phyloP scores from a whole-genome alignment of 768 basidiomycete species.

The Auriscalpium vulgare region DNA sequence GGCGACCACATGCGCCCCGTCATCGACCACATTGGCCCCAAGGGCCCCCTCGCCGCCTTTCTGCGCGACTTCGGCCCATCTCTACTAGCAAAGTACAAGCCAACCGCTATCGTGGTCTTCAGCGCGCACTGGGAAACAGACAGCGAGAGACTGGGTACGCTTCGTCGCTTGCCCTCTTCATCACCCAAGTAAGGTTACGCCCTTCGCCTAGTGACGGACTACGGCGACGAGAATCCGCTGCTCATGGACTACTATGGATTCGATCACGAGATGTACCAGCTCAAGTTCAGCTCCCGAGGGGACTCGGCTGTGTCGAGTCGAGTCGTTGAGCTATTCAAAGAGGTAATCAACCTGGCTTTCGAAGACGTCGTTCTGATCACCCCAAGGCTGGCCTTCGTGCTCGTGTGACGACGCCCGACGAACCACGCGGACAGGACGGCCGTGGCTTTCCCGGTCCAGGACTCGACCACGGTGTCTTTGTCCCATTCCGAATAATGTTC shows the following conservation, averaged over 20 bases:
- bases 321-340: slow-evolving; percentile 51
- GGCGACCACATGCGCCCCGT: slow-evolving; percentile 2
- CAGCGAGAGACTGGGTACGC: slow-evolving; percentile 47
- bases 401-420: slow-evolving; percentile 38
- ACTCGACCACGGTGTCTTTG: slow-evolving; percentile 73
- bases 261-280: slow-evolving; percentile 43
- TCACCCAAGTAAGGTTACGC: not conserved
- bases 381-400: slow-evolving; percentile 45
- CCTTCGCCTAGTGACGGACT: slow-evolving; percentile 55
- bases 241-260: slow-evolving; percentile 74
- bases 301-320: slow-evolving; percentile 48
- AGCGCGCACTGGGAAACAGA: slow-evolving; percentile 77
- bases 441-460: slow-evolving; percentile 58
- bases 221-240: slow-evolving; percentile 68
- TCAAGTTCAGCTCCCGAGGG: slow-evolving; percentile 63
- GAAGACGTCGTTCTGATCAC: not conserved
- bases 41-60: slow-evolving; percentile 50
- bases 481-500: slow-evolving; percentile 77
- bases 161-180: not conserved
- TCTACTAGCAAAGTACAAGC: slow-evolving; percentile 61
- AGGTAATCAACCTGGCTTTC: slow-evolving; percentile 27
- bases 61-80: slow-evolving; percentile 58
- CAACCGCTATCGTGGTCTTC: slow-evolving; percentile 74
- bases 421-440: slow-evolving; percentile 58
- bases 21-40: slow-evolving; percentile 32